A percentile compares a stretch with the other conserved stretches of the same genome.
Conservation (phyloP, 2,329 filamentous ascomycete species). For the Ophiostoma perfectum region DNA sequence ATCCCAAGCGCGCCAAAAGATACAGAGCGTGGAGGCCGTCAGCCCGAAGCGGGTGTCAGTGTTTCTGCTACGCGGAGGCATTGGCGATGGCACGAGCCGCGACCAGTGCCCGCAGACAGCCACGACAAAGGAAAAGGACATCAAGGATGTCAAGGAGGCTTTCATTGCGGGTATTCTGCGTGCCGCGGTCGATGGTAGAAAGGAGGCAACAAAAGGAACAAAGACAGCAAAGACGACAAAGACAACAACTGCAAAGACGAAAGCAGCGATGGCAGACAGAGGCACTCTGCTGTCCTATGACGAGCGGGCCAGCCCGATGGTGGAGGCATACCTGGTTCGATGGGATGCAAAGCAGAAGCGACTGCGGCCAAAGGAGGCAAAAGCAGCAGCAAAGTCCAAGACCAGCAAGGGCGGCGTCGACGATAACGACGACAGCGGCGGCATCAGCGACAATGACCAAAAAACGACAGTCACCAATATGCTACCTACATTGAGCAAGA, state of each 20-base stretch:
- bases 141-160: slow-evolving; percentile 29
- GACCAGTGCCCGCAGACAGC: neutral
- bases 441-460: neutral
- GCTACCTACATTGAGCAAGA: slow-evolving; percentile 44
- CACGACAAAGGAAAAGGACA: slow-evolving; percentile 27
- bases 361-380: neutral
- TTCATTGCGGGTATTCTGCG: slow-evolving; percentile 23
- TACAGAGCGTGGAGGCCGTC: slow-evolving; percentile 43
- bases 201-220: too few species aligned
- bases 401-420: neutral
- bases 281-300: slow-evolving; percentile 1
- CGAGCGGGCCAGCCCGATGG: slow-evolving; percentile 18
- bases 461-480: slow-evolving; percentile 19
- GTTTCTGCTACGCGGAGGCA: slow-evolving; percentile 43
- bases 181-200: neutral
- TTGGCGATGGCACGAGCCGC: slow-evolving; percentile 2
- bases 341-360: slow-evolving; percentile 22
- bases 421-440: neutral
- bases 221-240: too few species aligned
- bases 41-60: slow-evolving; percentile 46
- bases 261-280: too few species aligned
- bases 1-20: slow-evolving; percentile 14
- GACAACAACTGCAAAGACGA: too few species aligned
- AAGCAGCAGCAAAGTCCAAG: neutral
- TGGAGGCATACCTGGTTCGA: slow-evolving; percentile 21